phyloP scores from a whole-genome alignment of 495 filamentous ascomycete species.

The Amorphotheca resinae region DNA sequence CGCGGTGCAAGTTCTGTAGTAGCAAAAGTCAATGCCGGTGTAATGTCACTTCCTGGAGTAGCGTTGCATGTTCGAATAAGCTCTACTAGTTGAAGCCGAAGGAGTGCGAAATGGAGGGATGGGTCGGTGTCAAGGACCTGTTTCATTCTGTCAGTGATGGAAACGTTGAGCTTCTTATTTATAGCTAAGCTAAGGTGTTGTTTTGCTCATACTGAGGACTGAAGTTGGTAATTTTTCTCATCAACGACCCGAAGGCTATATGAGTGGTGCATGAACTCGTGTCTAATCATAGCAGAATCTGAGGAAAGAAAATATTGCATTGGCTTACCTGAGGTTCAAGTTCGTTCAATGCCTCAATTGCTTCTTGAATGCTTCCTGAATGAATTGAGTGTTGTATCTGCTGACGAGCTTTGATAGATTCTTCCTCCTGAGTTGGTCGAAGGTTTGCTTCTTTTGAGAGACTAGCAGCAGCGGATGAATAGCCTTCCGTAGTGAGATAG shows the following conservation, averaged over 20 bases:
- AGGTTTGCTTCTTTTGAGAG: constrained; percentile 93
- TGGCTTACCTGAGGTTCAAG: constrained; percentile 74
- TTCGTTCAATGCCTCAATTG: constrained; percentile 80
- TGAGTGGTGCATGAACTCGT: constrained; percentile 99
- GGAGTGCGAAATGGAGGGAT: constrained; percentile 78
- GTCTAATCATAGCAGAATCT: constrained; percentile 75
- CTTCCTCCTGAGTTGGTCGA: constrained; percentile 51
- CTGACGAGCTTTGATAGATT: constrained; percentile 63
- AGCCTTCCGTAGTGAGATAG: constrained; percentile 92
- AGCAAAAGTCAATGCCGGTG: constrained; percentile 74
- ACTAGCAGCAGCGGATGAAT: constrained; percentile 82
- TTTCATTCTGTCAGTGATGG: constrained; percentile 20
- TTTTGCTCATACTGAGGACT: constrained; percentile 88
- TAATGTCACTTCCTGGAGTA: constrained; percentile 57
- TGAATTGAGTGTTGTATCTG: constrained; percentile 73
- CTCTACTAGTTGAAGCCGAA: constrained; percentile 86
- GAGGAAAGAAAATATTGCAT: constrained; percentile 5
- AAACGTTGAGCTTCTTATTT: background rate
- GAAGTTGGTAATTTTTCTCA: constrained; percentile 88
- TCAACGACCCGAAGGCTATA: constrained; percentile 74
- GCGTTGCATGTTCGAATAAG: constrained; percentile 68
- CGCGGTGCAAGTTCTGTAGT: constrained; percentile 75
- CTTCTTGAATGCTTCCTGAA: constrained; percentile 68
- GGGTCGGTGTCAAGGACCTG: constrained; percentile 81
- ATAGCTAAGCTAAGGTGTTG: constrained; percentile 6